A percentile compares a stretch with the other conserved stretches of the same genome.
These are phyloP conservation scores for Cadophora sp. DNA, from an alignment of 2,329 filamentous ascomycete species.

Conservation along the genomic window DNA sequence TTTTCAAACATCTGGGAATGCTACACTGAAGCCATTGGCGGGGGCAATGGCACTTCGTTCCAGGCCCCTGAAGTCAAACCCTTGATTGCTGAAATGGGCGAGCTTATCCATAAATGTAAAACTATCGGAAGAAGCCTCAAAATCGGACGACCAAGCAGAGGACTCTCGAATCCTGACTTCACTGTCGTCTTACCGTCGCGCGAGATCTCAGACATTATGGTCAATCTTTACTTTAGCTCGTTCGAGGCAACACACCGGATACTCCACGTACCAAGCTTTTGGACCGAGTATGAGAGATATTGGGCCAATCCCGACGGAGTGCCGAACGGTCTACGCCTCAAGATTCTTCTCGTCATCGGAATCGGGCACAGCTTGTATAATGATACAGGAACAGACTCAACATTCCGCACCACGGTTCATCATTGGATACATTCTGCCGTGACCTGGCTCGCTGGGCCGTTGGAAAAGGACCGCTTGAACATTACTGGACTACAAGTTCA, in stretches of 20 bases:
- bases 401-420: constrained; percentile 42
- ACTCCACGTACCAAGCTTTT: background rate
- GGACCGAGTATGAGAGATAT: constrained; percentile 1
- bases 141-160: background rate
- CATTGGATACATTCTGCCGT: constrained; percentile 52
- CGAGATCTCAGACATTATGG: background rate
- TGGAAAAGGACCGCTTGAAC: constrained; percentile 48
- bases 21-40: background rate
- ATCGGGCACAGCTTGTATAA: constrained; percentile 1
- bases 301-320: background rate
- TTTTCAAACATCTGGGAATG: background rate
- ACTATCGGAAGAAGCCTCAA: background rate
- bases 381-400: constrained; percentile 20
- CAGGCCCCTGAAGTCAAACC: background rate
- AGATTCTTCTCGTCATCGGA: constrained; percentile 14
- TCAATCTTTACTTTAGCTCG: background rate
- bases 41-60: background rate
- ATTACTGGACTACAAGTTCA: constrained; percentile 27
- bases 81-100: constrained; percentile 4
- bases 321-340: background rate
- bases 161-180: background rate
- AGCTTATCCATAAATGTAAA: constrained; percentile 13
- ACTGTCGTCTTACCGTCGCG: background rate
- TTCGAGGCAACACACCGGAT: constrained; percentile 14
- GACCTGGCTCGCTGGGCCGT: constrained; percentile 49